Percentiles rank a stretch among this genome's conserved stretches.
Evolutionary conservation across 2,329 filamentous ascomycete species (phyloP).

Genomic region (Rhinocladiella similis): DNA sequence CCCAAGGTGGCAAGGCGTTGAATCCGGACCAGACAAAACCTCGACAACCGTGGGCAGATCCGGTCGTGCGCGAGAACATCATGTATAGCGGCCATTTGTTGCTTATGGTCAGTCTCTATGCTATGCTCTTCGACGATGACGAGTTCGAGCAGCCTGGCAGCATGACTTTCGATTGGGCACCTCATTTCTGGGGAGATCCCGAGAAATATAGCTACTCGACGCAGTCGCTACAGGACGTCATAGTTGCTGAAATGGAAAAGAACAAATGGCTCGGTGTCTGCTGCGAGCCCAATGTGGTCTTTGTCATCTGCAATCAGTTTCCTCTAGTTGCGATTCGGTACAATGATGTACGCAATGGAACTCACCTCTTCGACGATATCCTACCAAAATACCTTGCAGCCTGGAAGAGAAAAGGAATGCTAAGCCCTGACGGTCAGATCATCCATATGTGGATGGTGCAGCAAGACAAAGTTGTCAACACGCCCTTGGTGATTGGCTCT

Average conservation of each 20-base stretch:
- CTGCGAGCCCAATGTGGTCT: constrained; percentile 42
- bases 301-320: constrained; percentile 46
- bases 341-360: constrained; percentile 39
- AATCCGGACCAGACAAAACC: constrained; percentile 42
- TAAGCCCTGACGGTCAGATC: constrained; percentile 32
- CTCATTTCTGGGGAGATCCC: constrained; percentile 41
- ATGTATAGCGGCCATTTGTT: constrained; percentile 46
- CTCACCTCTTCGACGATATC: constrained; percentile 33
- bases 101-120: constrained; percentile 42
- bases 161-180: constrained; percentile 42
- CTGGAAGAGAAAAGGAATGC: constrained; percentile 35
- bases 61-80: constrained; percentile 43
- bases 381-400: constrained; percentile 41
- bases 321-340: constrained; percentile 42
- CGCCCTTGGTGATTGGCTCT: constrained; percentile 26
- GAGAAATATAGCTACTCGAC: constrained; percentile 38
- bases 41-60: constrained; percentile 45
- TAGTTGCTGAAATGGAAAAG: constrained; percentile 40
- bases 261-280: constrained; percentile 44
- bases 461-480: constrained; percentile 30
- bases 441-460: constrained; percentile 31
- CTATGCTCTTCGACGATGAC: constrained; percentile 46
- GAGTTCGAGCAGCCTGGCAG: constrained; percentile 37
- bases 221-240: constrained; percentile 36
- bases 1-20: constrained; percentile 34